A percentile compares a stretch with the other conserved stretches of the same genome.
These are phyloP conservation scores for Corylus avellana DNA, from an alignment of 306 rosid genomes.

Conservation along the genomic window DNA sequence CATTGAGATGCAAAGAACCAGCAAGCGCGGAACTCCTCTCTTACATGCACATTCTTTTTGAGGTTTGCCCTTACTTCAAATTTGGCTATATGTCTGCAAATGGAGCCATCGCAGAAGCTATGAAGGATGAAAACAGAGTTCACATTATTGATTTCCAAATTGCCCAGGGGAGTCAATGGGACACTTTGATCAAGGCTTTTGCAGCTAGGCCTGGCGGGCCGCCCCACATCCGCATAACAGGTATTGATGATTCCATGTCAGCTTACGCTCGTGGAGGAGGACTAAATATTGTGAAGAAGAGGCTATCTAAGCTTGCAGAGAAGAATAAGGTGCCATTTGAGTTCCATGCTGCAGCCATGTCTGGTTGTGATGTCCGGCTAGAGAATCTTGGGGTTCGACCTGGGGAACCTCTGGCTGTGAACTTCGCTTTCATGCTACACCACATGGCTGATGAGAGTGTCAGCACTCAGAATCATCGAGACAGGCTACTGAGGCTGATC, in stretches of 20 bases:
- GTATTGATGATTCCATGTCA: constrained; percentile 76
- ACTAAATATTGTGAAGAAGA: constrained; percentile 67
- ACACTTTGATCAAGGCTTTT: constrained; percentile 91
- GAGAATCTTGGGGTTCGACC: constrained; percentile 57
- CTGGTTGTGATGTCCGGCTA: constrained; percentile 71
- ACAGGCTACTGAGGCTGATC: constrained; percentile 72
- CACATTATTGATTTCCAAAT: constrained; percentile 96
- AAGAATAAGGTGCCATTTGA: constrained; percentile 78
- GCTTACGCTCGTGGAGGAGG: constrained; percentile 97
- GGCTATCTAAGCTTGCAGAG: constrained; percentile 72
- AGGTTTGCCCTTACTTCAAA: constrained; percentile 94
- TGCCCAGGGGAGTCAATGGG: constrained; percentile 93
- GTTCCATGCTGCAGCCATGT: constrained; percentile 70
- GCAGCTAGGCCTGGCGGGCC: constrained; percentile 99
- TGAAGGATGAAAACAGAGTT: constrained; percentile 78
- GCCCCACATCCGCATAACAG: constrained; percentile 92
- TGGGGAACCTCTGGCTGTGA: constrained; percentile 83
- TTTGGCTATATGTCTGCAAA: constrained; percentile 98
- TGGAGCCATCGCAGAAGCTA: constrained; percentile 99
- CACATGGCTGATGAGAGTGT: constrained; percentile 98
- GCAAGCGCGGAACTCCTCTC: constrained; percentile 77
- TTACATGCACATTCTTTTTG: constrained; percentile 83
- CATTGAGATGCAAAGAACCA: constrained; percentile 80
- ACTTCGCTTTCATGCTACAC: constrained; percentile 90
- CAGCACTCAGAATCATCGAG: constrained; percentile 81